These are phyloP conservation scores for Colletotrichum euphorbiae DNA, from an alignment of 2,329 filamentous ascomycete genomes.

Conservation along the genomic window DNA sequence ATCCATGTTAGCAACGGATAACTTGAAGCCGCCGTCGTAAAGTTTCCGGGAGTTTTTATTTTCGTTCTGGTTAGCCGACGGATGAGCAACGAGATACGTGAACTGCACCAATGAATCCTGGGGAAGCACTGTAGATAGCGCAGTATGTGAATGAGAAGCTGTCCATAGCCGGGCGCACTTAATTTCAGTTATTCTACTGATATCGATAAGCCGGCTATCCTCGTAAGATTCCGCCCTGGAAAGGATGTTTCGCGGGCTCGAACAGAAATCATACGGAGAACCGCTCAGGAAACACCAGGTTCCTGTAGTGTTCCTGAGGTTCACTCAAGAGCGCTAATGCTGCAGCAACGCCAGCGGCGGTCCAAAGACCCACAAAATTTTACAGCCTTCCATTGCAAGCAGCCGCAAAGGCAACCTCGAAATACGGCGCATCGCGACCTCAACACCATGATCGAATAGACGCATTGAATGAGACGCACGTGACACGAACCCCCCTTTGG, in stretches of 20 bases:
- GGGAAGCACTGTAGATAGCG: background rate
- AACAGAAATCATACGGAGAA: background rate
- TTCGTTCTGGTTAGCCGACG: background rate
- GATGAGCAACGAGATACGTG: slow-evolving; percentile 34
- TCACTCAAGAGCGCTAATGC: background rate
- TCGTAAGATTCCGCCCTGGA: too few species aligned
- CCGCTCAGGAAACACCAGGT: too few species aligned
- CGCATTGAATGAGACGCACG: slow-evolving; percentile 29
- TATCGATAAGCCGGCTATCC: too few species aligned
- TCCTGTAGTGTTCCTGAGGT: too few species aligned
- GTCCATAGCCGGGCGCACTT: background rate
- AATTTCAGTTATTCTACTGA: too few species aligned
- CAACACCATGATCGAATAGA: slow-evolving; percentile 26
- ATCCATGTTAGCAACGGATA: slow-evolving; percentile 31
- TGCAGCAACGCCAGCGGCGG: background rate
- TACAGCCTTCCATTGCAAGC: slow-evolving; percentile 42
- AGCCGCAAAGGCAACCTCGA: slow-evolving; percentile 46
- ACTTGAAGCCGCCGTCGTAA: slow-evolving; percentile 81
- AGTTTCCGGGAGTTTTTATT: background rate
- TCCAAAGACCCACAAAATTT: slow-evolving; percentile 34
- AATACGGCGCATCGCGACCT: slow-evolving; percentile 36
- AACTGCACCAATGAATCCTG: background rate
- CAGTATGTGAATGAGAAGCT: slow-evolving; percentile 15
- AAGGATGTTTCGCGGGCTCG: background rate
- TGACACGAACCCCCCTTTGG: slow-evolving; percentile 1